Base-by-base conservation (phyloP, 2,329 filamentous ascomycete species). In the Pseudogymnoascus sp. region DNA sequence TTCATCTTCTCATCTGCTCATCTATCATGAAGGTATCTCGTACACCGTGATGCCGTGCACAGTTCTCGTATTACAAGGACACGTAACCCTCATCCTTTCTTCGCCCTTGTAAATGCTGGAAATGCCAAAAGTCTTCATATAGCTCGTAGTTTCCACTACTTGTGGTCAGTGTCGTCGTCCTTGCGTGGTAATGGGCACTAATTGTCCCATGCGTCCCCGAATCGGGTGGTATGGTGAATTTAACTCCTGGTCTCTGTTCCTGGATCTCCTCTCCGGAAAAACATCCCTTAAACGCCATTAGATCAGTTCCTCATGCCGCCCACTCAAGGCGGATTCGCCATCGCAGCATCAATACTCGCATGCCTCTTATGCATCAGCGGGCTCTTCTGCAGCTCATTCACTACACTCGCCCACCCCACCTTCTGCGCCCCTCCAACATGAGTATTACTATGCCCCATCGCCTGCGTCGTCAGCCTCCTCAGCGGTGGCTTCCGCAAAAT, bases 321-420 rank as follows among this genome's bases (percentile, higher is more conserved):
- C 26, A 19, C 14, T 59, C 55, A 59, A 59, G 61, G 61, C n/a
- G 41, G 33, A 59, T 63, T 70, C 21, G 77, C 75, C 80, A 85
- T 84, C 64, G 81, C 75, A 66, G 76, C 77, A 72, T 87, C 85
- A 68, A 87, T 82, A 6, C 81, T 85, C n/a, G 83, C 81, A 69
- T 84, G 83, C 14, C 85, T 78, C 68, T 84, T 81, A 59, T 84
- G 82, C 76, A 88, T 79, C 62, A 81, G 72, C 2, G 84, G 85
- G 23, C 82, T 85, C 62, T 75, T 80, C 70, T 87, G 84, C 59
- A 88, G 74, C 68, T 88, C 85, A 61, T 82, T 77, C 21, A 88
- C 82, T 5, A 88, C 84, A 26, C 83, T 83, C 19, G 82, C 81
- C 85, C 85, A 88, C 26, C 83, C 83, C 65, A 75, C 74, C 61